These are phyloP conservation scores for Penicillium roqueforti DNA, from an alignment of 495 filamentous ascomycete species.

Conservation along the genomic window DNA sequence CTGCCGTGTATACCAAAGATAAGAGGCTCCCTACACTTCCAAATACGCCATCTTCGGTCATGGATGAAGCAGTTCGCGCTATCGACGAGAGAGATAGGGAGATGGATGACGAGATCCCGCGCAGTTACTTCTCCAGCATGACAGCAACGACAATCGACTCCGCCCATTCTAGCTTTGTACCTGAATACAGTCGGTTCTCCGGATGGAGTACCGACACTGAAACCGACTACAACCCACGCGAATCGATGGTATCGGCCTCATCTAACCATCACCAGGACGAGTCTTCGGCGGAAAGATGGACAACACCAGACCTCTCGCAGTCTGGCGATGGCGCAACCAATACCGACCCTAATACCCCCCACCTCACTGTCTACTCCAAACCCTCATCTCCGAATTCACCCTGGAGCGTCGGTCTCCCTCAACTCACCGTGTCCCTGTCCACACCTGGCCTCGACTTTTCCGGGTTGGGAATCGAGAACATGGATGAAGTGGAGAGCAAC, in stretches of 20 bases:
- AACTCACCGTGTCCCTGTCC: conserved; percentile 32
- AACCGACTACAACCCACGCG: conserved; percentile 30
- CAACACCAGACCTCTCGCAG: conserved; percentile 26
- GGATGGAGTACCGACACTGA: conserved; percentile 47
- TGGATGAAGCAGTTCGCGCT: conserved; percentile 44
- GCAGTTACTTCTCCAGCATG: conserved; percentile 43
- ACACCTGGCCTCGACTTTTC: conserved; percentile 31
- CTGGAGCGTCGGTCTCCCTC: conserved; percentile 26
- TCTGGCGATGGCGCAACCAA: conserved; percentile 21
- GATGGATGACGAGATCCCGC: conserved; percentile 32
- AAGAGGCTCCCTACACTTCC: conserved; percentile 46
- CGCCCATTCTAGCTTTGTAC: conserved; percentile 18
- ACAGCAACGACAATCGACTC: conserved; percentile 40
- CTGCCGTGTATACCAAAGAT: conserved; percentile 25
- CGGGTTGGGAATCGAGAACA: conserved; percentile 36
- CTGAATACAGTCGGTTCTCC: conserved; percentile 43
- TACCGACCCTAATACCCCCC: conserved; percentile 40
- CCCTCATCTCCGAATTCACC: conserved; percentile 35
- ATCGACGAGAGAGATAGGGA: conserved; percentile 37
- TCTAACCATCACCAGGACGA: conserved; percentile 25
- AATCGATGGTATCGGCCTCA: conserved; percentile 37
- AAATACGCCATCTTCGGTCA: conserved; percentile 46
- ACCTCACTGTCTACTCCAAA: conserved; percentile 34
- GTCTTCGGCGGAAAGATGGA: conserved; percentile 23
- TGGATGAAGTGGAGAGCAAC: conserved; percentile 38